A percentile compares a stretch with the other conserved stretches of the same genome.
Evolutionary conservation across 371 early-diverging fungal species (phyloP).

Genomic region (Mucor racemosus): DNA sequence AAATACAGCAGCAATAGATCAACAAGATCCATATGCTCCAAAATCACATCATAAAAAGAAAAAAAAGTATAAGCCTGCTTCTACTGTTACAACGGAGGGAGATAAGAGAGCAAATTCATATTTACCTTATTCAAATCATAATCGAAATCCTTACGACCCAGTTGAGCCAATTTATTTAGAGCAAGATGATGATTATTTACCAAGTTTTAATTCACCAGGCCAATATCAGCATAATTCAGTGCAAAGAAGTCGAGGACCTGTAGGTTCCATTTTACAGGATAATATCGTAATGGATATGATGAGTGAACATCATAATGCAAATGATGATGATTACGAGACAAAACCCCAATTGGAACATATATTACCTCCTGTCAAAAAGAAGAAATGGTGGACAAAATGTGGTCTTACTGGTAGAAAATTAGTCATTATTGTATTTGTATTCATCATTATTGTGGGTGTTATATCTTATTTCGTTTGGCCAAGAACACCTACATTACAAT

Average conservation of each 20-base stretch:
- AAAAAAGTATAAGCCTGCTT: conserved; percentile 6
- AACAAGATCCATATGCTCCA: conserved; percentile 48
- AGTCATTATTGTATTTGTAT: conserved; percentile 34
- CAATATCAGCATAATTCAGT: not conserved
- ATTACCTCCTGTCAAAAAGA: conserved; percentile 29
- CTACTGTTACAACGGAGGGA: conserved; percentile 8
- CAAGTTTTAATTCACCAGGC: conserved; percentile 36
- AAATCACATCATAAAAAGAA: conserved; percentile 22
- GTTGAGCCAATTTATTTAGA: conserved; percentile 44
- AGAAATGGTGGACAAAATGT: conserved; percentile 23
- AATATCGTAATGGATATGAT: conserved; percentile 51
- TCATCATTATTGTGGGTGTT: conserved; percentile 32
- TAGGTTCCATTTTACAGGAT: conserved; percentile 45
- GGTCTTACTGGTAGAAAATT: conserved; percentile 31
- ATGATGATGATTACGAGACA: conserved; percentile 3
- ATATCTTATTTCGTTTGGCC: conserved; percentile 56
- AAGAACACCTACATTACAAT: conserved; percentile 31
- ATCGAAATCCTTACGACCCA: conserved; percentile 29
- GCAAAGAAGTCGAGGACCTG: conserved; percentile 23
- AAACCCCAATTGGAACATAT: conserved; percentile 11
- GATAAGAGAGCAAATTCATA: conserved; percentile 46
- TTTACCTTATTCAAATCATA: conserved; percentile 52
- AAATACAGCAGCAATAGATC: not conserved
- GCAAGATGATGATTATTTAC: conserved; percentile 35
- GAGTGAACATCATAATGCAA: not conserved